Evolutionary conservation across 2,329 filamentous ascomycete genomes (phyloP).

Genomic region (Epicoccum nigrum): DNA sequence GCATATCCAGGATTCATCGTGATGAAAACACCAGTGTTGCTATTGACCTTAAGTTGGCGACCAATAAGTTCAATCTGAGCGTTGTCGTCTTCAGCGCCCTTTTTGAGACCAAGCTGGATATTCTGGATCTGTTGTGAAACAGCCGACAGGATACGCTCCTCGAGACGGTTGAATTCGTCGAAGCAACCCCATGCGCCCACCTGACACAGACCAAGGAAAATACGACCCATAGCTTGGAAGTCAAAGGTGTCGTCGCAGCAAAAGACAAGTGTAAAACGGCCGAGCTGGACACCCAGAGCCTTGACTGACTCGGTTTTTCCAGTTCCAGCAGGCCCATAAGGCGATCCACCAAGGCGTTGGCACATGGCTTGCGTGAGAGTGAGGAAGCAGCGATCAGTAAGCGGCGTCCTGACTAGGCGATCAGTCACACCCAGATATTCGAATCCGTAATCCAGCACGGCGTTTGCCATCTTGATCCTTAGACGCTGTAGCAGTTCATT

Average conservation of each 20-base stretch:
- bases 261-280: constrained; percentile 97
- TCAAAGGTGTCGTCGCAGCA: constrained; percentile 99
- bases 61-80: constrained; percentile 94
- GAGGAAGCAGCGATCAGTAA: constrained; percentile 97
- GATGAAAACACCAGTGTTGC: constrained; percentile 98
- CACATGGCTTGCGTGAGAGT: constrained; percentile 95
- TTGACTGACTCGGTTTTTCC: constrained; percentile 99
- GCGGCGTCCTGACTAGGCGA: constrained; percentile 90
- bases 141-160: constrained; percentile 95
- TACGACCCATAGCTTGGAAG: constrained; percentile 99
- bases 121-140: constrained; percentile 99
- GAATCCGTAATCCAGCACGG: constrained; percentile 92
- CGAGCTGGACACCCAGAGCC: constrained; percentile 92
- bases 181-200: constrained; percentile 99
- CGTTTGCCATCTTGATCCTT: constrained; percentile 95
- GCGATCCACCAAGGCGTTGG: constrained; percentile 93
- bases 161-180: constrained; percentile 98
- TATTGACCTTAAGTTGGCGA: constrained; percentile 85
- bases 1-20: constrained; percentile 99
- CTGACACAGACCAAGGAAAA: constrained; percentile 98
- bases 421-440: constrained; percentile 98
- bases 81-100: constrained; percentile 79
- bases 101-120: constrained; percentile 93
- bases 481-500: constrained; percentile 84
- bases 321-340: constrained; percentile 95